phyloP scores from a whole-genome alignment of 176 grass and related monocot genomes.

The Eragrostis curvula region DNA sequence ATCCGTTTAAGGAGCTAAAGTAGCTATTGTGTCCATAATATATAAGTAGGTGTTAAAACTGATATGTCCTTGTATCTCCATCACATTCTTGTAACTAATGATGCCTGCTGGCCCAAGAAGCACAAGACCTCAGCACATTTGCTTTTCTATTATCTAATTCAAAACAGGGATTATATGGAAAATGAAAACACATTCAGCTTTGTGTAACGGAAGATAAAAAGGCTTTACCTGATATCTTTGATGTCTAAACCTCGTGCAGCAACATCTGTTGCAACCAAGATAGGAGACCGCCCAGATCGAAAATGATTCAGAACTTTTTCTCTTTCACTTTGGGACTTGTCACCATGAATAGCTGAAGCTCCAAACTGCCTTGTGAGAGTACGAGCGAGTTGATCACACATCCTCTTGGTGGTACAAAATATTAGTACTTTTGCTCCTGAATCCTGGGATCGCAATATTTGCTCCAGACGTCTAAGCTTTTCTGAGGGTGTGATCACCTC shows the following conservation, averaged over 20 bases:
- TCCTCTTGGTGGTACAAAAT: slow-evolving; percentile 98
- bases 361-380: slow-evolving; percentile 77
- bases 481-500: slow-evolving; percentile 81
- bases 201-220: background rate
- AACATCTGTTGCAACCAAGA: slow-evolving; percentile 95
- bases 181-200: background rate
- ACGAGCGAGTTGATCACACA: slow-evolving; percentile 90
- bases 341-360: slow-evolving; percentile 92
- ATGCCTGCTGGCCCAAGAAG: background rate
- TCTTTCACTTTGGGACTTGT: slow-evolving; percentile 96
- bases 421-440: slow-evolving; percentile 85
- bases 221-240: slow-evolving; percentile 90
- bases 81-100: background rate
- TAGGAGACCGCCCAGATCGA: slow-evolving; percentile 78
- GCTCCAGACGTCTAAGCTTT: slow-evolving; percentile 83
- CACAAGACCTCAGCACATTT: slow-evolving; percentile 8
- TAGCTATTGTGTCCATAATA: background rate
- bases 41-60: too few relatives aligned
- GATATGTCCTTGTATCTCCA: background rate
- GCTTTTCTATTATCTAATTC: background rate
- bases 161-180: background rate
- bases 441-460: slow-evolving; percentile 90
- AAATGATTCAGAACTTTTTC: slow-evolving; percentile 90
- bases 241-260: slow-evolving; percentile 95
- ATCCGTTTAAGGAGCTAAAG: background rate